Conservation (phyloP, 495 filamentous ascomycete species). For the Penicillium samsonianum region DNA sequence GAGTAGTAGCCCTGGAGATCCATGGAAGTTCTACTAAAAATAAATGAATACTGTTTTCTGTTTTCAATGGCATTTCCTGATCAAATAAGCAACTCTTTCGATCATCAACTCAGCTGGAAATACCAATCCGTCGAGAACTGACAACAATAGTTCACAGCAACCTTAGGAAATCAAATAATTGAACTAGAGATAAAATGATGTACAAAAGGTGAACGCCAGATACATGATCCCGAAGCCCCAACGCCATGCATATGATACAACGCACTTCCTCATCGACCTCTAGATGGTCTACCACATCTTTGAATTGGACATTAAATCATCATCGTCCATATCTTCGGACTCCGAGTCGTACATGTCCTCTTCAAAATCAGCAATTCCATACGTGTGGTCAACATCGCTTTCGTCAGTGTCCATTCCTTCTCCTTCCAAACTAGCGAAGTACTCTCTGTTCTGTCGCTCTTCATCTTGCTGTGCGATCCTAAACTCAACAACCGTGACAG, state of each 20-base stretch:
- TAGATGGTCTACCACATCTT: slow-evolving; percentile 4
- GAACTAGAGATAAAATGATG: background rate
- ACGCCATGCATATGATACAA: slow-evolving; percentile 8
- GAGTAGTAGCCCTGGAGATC: background rate
- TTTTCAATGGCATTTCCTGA: background rate
- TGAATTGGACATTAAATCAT: slow-evolving; percentile 3
- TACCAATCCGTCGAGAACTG: background rate
- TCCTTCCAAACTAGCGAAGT: slow-evolving; percentile 26
- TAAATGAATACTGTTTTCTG: background rate
- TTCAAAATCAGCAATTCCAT: slow-evolving; percentile 32
- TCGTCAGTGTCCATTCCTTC: slow-evolving; percentile 23
- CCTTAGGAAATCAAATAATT: background rate
- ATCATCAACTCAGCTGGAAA: background rate
- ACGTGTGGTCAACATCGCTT: slow-evolving; percentile 26
- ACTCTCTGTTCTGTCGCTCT: slow-evolving; percentile 34
- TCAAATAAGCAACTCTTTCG: background rate
- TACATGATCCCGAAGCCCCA: slow-evolving; percentile 3
- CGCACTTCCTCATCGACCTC: background rate
- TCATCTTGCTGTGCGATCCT: slow-evolving; percentile 46
- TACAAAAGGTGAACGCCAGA: slow-evolving; percentile 2
- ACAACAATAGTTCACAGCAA: background rate
- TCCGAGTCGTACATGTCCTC: slow-evolving; percentile 33
- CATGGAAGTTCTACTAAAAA: slow-evolving; percentile 2
- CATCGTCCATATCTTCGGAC: slow-evolving; percentile 17
- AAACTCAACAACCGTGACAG: slow-evolving; percentile 50